Evolutionary conservation across 2,329 filamentous ascomycete genomes (phyloP), one percentile per base, ranked within the genome.

Genomic region (Diplocarpon rosae): DNA sequence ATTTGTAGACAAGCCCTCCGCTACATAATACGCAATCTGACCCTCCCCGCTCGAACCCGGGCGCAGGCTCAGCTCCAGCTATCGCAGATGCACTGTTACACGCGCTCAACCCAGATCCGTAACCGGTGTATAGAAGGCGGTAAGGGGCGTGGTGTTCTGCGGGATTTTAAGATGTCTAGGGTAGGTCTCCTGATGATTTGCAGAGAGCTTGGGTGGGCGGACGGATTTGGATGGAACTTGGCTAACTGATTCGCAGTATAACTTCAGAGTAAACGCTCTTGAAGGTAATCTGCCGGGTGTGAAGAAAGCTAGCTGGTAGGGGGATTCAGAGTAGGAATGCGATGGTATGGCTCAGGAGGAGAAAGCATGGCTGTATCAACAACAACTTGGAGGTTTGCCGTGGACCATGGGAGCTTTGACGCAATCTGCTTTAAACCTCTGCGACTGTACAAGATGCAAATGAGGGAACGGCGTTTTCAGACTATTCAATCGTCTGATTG

Each of bases 31-130:
- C 87, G 85, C 65, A 98, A 98, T 66, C 92, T 87, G 28, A 83
- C 81, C 1, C 80, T 98, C 2, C 79, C 89, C 1, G 72, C 80
- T 45, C 78, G 89, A 59, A 80, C 84, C 41, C 85, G 93, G 59
- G 87, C 86, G 50, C 85, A 94, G 64, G 92, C 92, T 34, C 90
- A 96, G 70, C 77, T 98, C 45, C 83, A 96, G 68, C 73, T 98
- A 54, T 79, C 83, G 3, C 83, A 94, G 68, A 95, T 96, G 90
- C 89, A 95, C 70, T 80, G 78, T 71, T 96, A 96, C 68, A 96
- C 92, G 30, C 76, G 89, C 49, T 79, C 86, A 47, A 95, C 90
- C 39, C 89, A 95, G 71, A 89, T 98, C 64, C 81, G 83, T 65
- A 96, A 95, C 68, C 73, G 92, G 56, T 98, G 92, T 69, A 82